Conservation (phyloP, 2,329 filamentous ascomycete species). For the Tolypocladium nubicola region DNA sequence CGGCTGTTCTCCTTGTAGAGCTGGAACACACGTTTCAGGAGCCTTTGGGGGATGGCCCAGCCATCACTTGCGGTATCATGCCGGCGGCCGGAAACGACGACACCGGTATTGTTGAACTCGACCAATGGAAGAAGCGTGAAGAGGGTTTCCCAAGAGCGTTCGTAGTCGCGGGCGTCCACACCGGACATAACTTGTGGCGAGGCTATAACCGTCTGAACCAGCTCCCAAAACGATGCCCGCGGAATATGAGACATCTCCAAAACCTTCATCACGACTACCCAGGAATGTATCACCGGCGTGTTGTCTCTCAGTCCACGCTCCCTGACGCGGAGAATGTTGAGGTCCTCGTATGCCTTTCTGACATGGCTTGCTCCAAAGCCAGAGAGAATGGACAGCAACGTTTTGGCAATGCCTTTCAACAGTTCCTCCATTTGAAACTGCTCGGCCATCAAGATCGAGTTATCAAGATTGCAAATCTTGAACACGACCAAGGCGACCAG, state of each 20-base stretch:
- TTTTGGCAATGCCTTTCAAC: constrained; percentile 30
- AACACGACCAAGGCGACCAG: constrained; percentile 25
- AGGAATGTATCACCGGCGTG: constrained; percentile 36
- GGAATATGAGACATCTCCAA: constrained; percentile 40
- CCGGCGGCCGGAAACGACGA: constrained; percentile 26
- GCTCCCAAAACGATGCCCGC: constrained; percentile 49
- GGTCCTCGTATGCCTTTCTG: constrained; percentile 33
- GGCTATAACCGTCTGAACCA: constrained; percentile 34
- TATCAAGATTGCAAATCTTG: constrained; percentile 29
- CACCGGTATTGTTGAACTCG: constrained; percentile 47
- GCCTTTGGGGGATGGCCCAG: constrained; percentile 47
- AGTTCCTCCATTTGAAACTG: constrained; percentile 37
- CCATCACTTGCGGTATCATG: constrained; percentile 33
- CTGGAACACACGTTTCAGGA: constrained; percentile 46
- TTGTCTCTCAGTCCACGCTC: constrained; percentile 42
- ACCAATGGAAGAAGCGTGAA: constrained; percentile 51
- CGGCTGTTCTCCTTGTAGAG: constrained; percentile 44
- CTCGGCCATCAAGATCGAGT: constrained; percentile 17
- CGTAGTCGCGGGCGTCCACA: constrained; percentile 36
- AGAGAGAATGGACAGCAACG: constrained; percentile 29
- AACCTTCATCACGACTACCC: constrained; percentile 47
- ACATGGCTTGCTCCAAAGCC: constrained; percentile 31
- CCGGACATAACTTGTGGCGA: constrained; percentile 21
- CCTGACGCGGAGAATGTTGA: constrained; percentile 32
- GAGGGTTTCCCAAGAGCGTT: constrained; percentile 46